Evolutionary conservation across 768 basidiomycete genomes (phyloP).

Genomic region (Trametes gibbosa): DNA sequence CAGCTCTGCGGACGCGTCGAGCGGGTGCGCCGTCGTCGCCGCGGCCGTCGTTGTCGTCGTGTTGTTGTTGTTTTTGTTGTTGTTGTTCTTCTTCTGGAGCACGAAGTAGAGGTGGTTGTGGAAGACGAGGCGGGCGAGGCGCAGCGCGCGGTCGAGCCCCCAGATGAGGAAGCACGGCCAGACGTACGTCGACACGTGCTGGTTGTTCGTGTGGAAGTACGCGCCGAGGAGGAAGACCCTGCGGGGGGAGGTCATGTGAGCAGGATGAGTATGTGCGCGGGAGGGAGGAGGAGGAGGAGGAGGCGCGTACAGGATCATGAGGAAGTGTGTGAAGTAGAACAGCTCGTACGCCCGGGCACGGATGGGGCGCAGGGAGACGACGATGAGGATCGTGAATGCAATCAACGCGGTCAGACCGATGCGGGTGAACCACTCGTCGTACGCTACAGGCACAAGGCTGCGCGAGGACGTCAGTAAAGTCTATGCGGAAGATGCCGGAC

Average conservation of each 20-base stretch:
- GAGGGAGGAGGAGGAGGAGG: background rate
- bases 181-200: constrained; percentile 34
- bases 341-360: constrained; percentile 48
- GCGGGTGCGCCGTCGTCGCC: constrained; percentile 20
- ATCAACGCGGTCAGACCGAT: constrained; percentile 37
- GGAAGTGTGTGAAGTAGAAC: constrained; percentile 50
- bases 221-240: constrained; percentile 34
- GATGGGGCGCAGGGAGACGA: constrained; percentile 50
- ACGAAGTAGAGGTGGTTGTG: constrained; percentile 44
- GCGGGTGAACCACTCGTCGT: constrained; percentile 25
- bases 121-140: constrained; percentile 41
- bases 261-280: background rate
- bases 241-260: background rate
- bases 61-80: too few species aligned
- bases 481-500: background rate
- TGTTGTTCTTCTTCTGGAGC: constrained; percentile 25
- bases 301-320: constrained; percentile 38
- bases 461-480: background rate
- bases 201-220: constrained; percentile 29
- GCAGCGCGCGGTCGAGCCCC: constrained; percentile 53
- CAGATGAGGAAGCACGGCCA: constrained; percentile 55
- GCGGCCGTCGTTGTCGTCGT: too few species aligned
- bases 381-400: constrained; percentile 40
- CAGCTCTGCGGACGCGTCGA: constrained; percentile 41
- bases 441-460: background rate